These are phyloP conservation scores for Berkeleyomyces basicola DNA, from an alignment of 2,329 filamentous ascomycete genomes.

Conservation along the genomic window DNA sequence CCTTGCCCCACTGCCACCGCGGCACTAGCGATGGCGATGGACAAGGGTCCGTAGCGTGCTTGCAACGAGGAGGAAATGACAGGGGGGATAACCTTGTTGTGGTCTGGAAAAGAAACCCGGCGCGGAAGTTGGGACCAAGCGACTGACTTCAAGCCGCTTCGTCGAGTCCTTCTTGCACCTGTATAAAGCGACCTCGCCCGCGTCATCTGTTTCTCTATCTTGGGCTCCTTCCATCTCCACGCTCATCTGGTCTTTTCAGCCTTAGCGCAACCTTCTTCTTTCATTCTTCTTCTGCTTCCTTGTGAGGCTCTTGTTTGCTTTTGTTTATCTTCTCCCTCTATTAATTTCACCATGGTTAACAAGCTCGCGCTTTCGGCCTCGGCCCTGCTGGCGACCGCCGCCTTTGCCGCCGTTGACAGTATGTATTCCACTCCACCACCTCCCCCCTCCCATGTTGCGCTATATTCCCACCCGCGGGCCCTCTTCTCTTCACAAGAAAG, in stretches of 20 bases:
- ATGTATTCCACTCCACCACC: background rate
- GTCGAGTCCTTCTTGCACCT: background rate
- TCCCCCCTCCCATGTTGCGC: background rate
- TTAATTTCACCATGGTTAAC: conserved; percentile 4
- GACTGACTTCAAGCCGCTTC: background rate
- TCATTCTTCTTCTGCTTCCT: background rate
- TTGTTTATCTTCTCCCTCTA: background rate
- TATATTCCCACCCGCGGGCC: background rate
- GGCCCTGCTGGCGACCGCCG: background rate
- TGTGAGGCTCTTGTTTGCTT: background rate
- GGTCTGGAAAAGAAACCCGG: background rate
- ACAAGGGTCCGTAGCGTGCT: background rate
- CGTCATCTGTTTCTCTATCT: background rate
- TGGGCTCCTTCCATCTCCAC: background rate
- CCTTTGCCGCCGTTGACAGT: background rate
- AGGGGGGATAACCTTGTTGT: background rate
- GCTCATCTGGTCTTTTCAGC: background rate
- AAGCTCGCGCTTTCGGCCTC: conserved; percentile 4
- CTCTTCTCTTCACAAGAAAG: background rate
- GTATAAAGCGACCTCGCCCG: background rate
- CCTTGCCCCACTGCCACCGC: background rate
- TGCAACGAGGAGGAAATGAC: background rate
- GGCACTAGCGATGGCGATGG: background rate
- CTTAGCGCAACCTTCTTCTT: background rate
- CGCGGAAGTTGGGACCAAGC: background rate